These are phyloP conservation scores for Citrus maxima DNA, from an alignment of 345 rosid genomes.

Conservation along the genomic window DNA sequence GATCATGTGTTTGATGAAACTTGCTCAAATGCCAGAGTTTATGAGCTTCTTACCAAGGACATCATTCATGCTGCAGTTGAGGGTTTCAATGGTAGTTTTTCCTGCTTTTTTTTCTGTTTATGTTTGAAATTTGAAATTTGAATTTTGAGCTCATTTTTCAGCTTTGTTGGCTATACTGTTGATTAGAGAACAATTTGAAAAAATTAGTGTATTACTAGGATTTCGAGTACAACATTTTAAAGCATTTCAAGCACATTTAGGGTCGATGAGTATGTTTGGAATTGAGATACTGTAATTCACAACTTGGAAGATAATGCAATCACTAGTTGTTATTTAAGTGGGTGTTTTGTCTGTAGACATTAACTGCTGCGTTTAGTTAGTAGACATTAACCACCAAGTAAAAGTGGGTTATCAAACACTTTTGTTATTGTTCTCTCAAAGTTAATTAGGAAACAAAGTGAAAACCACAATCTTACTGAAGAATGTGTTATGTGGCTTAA, in stretches of 20 bases:
- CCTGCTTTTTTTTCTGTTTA: background rate
- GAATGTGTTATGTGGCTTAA: no score
- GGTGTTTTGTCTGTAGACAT: background rate
- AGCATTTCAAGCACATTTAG: background rate
- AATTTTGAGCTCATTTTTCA: background rate
- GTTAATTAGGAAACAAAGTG: background rate
- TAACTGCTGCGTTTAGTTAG: background rate
- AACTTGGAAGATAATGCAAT: background rate
- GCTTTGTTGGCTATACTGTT: background rate
- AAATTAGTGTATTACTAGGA: background rate
- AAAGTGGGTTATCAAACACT: background rate
- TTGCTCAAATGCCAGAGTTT: slow-evolving; percentile 59
- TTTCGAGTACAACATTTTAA: background rate
- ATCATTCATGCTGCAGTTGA: slow-evolving; percentile 72
- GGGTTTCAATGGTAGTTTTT: slow-evolving; percentile 73
- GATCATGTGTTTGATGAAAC: slow-evolving; percentile 82
- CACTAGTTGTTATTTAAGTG: background rate
- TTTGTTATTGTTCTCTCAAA: background rate
- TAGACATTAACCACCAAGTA: background rate
- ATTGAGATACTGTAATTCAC: background rate
- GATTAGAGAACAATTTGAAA: background rate
- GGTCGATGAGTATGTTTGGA: background rate
- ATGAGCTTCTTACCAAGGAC: slow-evolving; percentile 77
- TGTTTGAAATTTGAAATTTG: background rate
- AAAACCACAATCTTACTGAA: background rate